Base-by-base conservation (phyloP, 2,329 filamentous ascomycete genomes). In the Neoscytalidium dimidiatum region DNA sequence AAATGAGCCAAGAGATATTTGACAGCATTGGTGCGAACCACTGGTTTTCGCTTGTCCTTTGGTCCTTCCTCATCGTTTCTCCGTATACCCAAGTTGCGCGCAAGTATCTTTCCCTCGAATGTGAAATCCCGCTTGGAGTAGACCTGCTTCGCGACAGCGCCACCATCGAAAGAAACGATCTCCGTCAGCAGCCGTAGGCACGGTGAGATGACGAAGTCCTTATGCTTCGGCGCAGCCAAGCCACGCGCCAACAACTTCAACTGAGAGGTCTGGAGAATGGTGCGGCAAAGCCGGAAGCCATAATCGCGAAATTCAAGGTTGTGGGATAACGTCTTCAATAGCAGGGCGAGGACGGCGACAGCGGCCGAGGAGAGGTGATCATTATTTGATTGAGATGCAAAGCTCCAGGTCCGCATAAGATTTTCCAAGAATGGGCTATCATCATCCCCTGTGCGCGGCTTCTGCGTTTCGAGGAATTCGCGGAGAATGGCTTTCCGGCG, bases 191-290 rank as follows among this genome's bases (percentile, higher is more conserved):
- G 81, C 64, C 94, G 88, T 66, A 99, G 80, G 26, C 91, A 94
- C 0, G 95, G 94, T 2, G 92, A 95, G 67, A 97, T 94, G 66
- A 98, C 82, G 76, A 92, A 92, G 43, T 93, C 92, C 73, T 96
- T 97, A 53, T 88, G 85, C 76, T 92, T 94, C 26, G 91, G 89
- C 0, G 92, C 88, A 3, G 91, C 90, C 19, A 98, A 80, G 66
- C 92, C 92, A 66, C 89, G 88, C 33, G 92, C 88, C 26, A 98
- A 80, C 3, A 96, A 85, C 70, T 94, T 92, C 68, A 94, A 83
- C 69, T 97, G 92, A 28, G 89, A 86, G 68, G 90, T 90, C 71
- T 93, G 90, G 29, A 99, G 80, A 46, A 98, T 80, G 17, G 92
- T 92, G 69, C 92, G 91, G 75, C 92, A 93, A 53, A 99, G 84